phyloP scores from a whole-genome alignment of 2,329 filamentous ascomycete genomes.

The Trichoderma koningiopsis region DNA sequence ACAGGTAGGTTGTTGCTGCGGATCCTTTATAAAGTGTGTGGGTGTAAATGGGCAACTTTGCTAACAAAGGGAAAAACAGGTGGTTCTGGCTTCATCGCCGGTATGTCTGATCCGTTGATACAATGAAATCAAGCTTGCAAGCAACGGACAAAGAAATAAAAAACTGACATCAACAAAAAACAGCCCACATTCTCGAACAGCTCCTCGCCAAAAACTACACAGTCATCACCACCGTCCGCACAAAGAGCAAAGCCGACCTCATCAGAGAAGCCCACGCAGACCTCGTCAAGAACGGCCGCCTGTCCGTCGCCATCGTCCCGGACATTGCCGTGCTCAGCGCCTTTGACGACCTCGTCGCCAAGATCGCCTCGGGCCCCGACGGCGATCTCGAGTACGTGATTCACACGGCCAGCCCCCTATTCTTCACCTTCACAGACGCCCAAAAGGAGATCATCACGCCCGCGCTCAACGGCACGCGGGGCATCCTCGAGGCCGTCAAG shows the following conservation, averaged over 20 bases:
- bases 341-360: constrained; percentile 64
- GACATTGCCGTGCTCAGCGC: constrained; percentile 75
- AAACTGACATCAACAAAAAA: constrained; percentile 6
- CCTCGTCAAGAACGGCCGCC: constrained; percentile 46
- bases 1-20: constrained; percentile 31
- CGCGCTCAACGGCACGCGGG: constrained; percentile 62
- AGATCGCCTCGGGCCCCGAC: constrained; percentile 41
- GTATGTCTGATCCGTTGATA: constrained; percentile 29
- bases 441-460: constrained; percentile 59
- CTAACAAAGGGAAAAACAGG: constrained; percentile 29
- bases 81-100: constrained; percentile 42
- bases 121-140: not conserved
- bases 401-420: constrained; percentile 64
- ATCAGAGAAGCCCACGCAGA: constrained; percentile 50
- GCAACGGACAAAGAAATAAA: not conserved
- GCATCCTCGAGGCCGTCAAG: constrained; percentile 71
- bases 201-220: constrained; percentile 54
- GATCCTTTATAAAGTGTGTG: not conserved
- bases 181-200: constrained; percentile 58
- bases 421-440: constrained; percentile 55
- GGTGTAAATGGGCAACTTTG: not conserved
- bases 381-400: constrained; percentile 58
- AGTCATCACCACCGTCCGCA: constrained; percentile 59
- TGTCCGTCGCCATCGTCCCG: constrained; percentile 64
- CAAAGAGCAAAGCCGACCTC: constrained; percentile 54